Evolutionary conservation across 164 flowering plant species (phyloP), one percentile per base, ranked within the genome.

Genomic region (Macadamia integrifolia): DNA sequence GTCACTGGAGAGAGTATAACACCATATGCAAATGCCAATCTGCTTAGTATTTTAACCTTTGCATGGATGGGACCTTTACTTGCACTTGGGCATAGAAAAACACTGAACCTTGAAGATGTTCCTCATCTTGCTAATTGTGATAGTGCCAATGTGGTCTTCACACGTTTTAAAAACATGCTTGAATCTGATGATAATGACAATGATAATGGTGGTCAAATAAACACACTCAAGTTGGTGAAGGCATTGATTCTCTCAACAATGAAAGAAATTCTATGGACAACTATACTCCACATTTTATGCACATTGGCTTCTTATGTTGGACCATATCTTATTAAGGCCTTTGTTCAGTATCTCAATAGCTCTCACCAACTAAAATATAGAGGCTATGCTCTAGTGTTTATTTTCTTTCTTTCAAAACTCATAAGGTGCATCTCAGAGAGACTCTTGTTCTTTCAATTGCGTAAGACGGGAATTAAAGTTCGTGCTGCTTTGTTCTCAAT

Each of bases 121-220:
- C 94, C 94, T 71, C 86, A 80, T 65, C 86, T 88, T 32, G 78
- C 69, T 32, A 9, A 32, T n/a, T 8, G 46, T 9, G 89, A 23
- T 23, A 23, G 23, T 23, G 23, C 23, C 23, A 23, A 23, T 23
- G 23, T 23, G 23, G 23, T 23, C 23, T 23, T 23, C 23, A 0
- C 23, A 23, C 23, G 23, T 23, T 23, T 23, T 23, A 23, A 23
- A 23, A 23, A 23, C 23, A 23, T 0, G 23, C 23, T 23, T 23
- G 23, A 23, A 23, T 23, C 23, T 23, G 23, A 23, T 23, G 23
- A 23, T 23, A 23, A 23, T 23, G 23, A 23, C 23, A 23, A 23
- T 23, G 23, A 23, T 23, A 23, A 23, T 23, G 23, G 23, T 23
- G 23, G 23, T 23, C 23, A 23, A 23, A 23, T 23, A 23, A 23